Evolutionary conservation across 148 eudicot genomes (phyloP).

Genomic region (Nepenthes mirabilis): DNA sequence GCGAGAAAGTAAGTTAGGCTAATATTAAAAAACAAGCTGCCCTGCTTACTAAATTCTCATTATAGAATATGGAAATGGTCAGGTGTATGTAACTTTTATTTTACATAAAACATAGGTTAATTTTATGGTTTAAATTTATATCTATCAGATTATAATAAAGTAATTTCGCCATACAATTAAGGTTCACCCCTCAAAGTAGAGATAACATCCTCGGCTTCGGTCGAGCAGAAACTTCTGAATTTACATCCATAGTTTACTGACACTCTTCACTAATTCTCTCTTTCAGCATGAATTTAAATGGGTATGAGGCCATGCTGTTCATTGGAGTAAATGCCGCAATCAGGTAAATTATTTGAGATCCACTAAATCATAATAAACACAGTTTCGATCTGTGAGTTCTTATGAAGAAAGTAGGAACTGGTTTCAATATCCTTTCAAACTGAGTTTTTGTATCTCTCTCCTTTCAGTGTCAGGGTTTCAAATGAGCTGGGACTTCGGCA

Average conservation of each 20-base stretch:
- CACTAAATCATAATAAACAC: neutral
- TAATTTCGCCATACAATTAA: too few species aligned
- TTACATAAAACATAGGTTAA: too few species aligned
- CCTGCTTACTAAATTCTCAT: too few species aligned
- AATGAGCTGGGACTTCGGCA: conserved; percentile 65
- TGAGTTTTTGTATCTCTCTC: neutral
- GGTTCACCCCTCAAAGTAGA: neutral
- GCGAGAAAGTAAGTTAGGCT: too few species aligned
- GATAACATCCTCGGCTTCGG: neutral
- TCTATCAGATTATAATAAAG: too few species aligned
- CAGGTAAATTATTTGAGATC: conserved; percentile 30
- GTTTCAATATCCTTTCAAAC: neutral
- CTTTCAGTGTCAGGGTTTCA: conserved; percentile 62
- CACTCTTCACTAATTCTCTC: neutral
- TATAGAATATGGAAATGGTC: too few species aligned
- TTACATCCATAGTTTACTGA: neutral
- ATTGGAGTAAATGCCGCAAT: conserved; percentile 75
- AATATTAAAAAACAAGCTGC: too few species aligned
- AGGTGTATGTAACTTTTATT: too few species aligned
- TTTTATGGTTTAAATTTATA: too few species aligned
- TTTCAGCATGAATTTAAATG: conserved; percentile 60
- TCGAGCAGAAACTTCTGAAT: neutral
- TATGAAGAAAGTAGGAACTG: neutral
- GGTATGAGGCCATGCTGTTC: conserved; percentile 59
- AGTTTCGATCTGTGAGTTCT: neutral